phyloP scores from a whole-genome alignment of 1,284 basidiomycete genomes.

The Melampsora occidentalis region DNA sequence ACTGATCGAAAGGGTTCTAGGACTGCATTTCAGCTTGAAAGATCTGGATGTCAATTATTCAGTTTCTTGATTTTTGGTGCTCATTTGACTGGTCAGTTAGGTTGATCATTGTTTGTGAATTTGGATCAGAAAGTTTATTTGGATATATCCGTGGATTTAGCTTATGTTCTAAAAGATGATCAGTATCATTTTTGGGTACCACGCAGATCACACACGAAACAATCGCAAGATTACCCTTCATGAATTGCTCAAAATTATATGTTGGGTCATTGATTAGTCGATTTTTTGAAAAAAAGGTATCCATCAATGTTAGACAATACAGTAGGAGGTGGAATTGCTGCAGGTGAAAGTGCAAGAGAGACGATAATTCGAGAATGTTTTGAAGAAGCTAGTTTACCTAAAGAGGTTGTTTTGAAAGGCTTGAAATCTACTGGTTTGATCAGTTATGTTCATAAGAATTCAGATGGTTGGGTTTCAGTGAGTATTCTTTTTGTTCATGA shows the following conservation, averaged over 20 bases:
- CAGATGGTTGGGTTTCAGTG: constrained; percentile 47
- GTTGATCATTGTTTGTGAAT: too few species aligned
- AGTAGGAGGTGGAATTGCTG: constrained; percentile 61
- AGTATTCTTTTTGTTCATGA: background rate
- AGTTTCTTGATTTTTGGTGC: constrained; percentile 84
- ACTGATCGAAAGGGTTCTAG: constrained; percentile 55
- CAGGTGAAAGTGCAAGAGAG: constrained; percentile 71
- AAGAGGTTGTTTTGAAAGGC: constrained; percentile 62
- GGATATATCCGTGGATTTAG: constrained; percentile 23
- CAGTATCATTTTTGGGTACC: constrained; percentile 74
- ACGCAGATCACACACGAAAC: constrained; percentile 76
- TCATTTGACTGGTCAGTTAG: constrained; percentile 63
- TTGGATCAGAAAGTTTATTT: too few species aligned
- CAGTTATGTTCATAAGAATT: constrained; percentile 51
- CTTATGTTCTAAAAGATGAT: constrained; percentile 49
- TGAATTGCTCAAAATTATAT: too few species aligned
- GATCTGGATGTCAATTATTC: constrained; percentile 80
- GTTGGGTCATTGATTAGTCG: background rate
- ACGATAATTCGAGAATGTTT: constrained; percentile 84
- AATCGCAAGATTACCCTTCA: constrained; percentile 61
- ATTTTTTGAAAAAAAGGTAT: background rate
- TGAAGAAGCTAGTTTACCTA: constrained; percentile 80
- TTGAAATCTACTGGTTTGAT: constrained; percentile 63
- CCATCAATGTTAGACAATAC: constrained; percentile 45
- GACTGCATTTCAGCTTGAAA: constrained; percentile 80